These are phyloP conservation scores for Yamadazyma trypodendri DNA, from an alignment of 1,139 yeast genomes.

Conservation along the genomic window DNA sequence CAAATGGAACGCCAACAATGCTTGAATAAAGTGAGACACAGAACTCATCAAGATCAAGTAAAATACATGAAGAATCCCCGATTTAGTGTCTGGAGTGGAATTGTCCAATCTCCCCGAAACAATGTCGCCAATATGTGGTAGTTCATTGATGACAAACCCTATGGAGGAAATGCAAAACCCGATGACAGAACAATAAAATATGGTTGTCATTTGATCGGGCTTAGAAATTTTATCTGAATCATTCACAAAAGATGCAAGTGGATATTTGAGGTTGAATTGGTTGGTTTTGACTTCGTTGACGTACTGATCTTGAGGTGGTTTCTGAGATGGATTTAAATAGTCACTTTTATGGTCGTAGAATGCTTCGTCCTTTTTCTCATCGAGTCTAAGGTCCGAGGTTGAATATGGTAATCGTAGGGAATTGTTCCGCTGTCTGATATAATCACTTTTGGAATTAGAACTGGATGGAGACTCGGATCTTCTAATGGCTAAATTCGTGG, in stretches of 20 bases:
- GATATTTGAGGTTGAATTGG: conserved; percentile 20
- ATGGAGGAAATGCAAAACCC: conserved; percentile 32
- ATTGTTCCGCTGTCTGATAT: conserved; percentile 26
- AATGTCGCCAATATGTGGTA: conserved; percentile 20
- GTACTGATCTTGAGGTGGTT: conserved; percentile 12
- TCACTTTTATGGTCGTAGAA: background rate
- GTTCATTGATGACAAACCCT: conserved; percentile 34
- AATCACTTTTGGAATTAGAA: conserved; percentile 6
- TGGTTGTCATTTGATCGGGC: conserved; percentile 40
- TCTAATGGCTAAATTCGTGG: conserved; percentile 31
- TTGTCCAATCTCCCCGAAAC: conserved; percentile 14
- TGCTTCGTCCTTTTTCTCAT: conserved; percentile 21
- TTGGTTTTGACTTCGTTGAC: conserved; percentile 19
- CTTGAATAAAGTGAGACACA: conserved; percentile 36
- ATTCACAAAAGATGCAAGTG: conserved; percentile 20
- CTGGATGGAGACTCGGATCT: conserved; percentile 14
- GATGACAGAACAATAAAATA: conserved; percentile 37
- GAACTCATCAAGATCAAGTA: conserved; percentile 30
- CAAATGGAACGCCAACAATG: conserved; percentile 36
- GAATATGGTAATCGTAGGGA: conserved; percentile 33
- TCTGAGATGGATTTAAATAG: background rate
- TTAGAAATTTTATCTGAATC: conserved; percentile 23
- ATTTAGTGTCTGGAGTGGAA: conserved; percentile 19
- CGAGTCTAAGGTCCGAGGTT: conserved; percentile 31
- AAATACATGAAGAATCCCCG: conserved; percentile 24